Base-by-base conservation (phyloP, 2,329 filamentous ascomycete species). In the Ceratocystis huliohia region DNA sequence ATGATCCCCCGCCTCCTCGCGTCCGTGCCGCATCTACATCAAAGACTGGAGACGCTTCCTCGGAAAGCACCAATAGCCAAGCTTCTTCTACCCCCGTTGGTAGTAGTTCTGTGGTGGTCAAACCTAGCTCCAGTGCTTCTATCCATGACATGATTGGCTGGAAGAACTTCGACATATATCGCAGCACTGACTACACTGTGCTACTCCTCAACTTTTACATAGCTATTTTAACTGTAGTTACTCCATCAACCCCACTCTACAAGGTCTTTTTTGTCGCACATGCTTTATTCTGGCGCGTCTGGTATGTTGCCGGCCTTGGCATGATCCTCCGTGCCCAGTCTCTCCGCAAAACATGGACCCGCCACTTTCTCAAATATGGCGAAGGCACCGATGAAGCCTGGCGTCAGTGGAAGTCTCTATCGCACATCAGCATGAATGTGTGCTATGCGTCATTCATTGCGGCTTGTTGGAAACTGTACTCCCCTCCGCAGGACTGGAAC, bases 401-500 rank as follows among this genome's bases (percentile, higher is more conserved):
- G 94, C 86, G 88, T 66, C 93, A 99, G 74, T 99, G 94, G 94
- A 97, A 96, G 77, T 91, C 88, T 41, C 85, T 96, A 72, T 96
- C 96, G 73, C 91, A 99, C 74, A 81, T 97, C 70, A 95, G 90
- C 76, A 92, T 93, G 83, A 85, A 86, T 66, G 86, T 96, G 84
- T 93, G 89, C 76, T 93, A 96, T 72, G 82, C 87, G 22, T 93
- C 89, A 67, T 96, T 96, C 75, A 81, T 93, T 68, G 90, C 91
- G 20, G 91, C 92, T 1, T 91, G 89, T 70, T 97, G 91, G 90
- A 99, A 97, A 79, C 89, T 96, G 86, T 99, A 99, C 75, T 83
- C 84, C 6, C 78, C 90, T n/a, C 94, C 94, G 1, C 79, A 82
- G 6, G 88, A 96, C 74, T 96, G 93, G 91, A 85, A 81, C 65